These are phyloP conservation scores for Diospyros kaki DNA, from an alignment of 148 eudicot species.

Conservation along the genomic window DNA sequence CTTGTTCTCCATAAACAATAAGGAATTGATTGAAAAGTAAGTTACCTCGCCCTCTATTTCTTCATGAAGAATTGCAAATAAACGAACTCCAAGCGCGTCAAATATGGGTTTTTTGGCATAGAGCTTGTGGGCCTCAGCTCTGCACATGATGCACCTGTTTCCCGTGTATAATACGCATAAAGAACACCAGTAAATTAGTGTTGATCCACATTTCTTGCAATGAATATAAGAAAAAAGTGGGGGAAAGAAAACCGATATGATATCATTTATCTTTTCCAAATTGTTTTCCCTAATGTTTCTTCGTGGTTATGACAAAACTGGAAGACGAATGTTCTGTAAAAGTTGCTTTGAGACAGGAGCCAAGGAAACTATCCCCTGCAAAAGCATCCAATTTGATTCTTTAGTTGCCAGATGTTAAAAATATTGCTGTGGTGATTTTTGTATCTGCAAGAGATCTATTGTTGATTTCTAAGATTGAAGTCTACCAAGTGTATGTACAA, in stretches of 20 bases:
- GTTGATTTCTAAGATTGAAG: background rate
- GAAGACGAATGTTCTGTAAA: no score
- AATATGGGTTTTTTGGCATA: slow-evolving; percentile 43
- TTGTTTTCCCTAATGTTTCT: background rate
- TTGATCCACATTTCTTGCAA: background rate
- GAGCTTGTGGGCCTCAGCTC: slow-evolving; percentile 59
- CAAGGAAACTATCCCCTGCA: no score
- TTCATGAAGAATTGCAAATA: slow-evolving; percentile 46
- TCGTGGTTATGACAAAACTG: background rate
- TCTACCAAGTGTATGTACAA: background rate
- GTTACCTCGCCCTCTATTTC: slow-evolving; percentile 38
- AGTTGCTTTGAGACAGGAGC: no score
- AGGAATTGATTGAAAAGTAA: background rate
- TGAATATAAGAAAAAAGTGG: background rate
- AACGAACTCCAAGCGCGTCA: slow-evolving; percentile 43
- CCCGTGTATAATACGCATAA: background rate
- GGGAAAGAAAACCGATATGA: no score
- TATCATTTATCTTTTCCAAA: background rate
- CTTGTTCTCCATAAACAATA: background rate
- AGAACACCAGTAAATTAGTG: background rate
- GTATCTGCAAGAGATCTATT: background rate
- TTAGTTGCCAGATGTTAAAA: background rate
- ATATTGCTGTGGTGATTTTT: background rate
- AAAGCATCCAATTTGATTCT: no score
- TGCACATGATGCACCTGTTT: slow-evolving; percentile 53